Base-by-base conservation (phyloP, 2,329 filamentous ascomycete genomes). In the Cercospora citrullina region DNA sequence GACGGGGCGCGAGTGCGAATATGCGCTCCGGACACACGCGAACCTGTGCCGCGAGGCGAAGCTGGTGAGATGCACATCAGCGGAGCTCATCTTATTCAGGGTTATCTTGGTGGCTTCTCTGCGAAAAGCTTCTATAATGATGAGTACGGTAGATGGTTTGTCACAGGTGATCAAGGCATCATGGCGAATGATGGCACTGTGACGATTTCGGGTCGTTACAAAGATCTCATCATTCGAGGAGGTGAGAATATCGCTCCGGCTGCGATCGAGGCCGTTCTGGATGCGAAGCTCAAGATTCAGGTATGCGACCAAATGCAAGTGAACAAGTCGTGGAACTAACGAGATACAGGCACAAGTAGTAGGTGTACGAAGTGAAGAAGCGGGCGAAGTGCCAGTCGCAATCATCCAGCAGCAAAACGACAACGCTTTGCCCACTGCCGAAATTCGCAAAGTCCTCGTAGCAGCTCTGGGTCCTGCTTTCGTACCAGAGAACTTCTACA, bases 341-440 rank as follows among this genome's bases (percentile, higher is more conserved):
- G 5, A 7, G 8, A 14, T 5, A 0, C n/a, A 67, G 36, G 67
- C 67, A 21, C 70, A 73, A 59, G 70, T 73, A 5, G 65, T 73
- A n/a, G 71, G 67, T 14, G 53, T 65, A 18, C 36, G 42, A 16
- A 69, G 72, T 60, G 63, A 66, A 12, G 53, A 69, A 12, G 67
- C 64, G 10, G 71, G 71, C 1, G 68, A 72, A 55, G 71, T 73
- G 14, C 71, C 71, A 5, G 67, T 73, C 5, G 71, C 70, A 4
- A 30, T 73, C 33, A 42, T 71, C 5, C 62, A 60, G 45, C 60
- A 45, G 42, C 36, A 60, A 3, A 57, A 64, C 16, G 31, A 36
- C 42, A 26, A 61, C 8, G 45, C 55, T 10, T 33, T 30, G 9
- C 28, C 23, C 14, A 36, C 31, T 9, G 64, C 26, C 18, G 18